Conservation (phyloP, 495 filamentous ascomycete species). For the Hypoxylon crocopeplum region DNA sequence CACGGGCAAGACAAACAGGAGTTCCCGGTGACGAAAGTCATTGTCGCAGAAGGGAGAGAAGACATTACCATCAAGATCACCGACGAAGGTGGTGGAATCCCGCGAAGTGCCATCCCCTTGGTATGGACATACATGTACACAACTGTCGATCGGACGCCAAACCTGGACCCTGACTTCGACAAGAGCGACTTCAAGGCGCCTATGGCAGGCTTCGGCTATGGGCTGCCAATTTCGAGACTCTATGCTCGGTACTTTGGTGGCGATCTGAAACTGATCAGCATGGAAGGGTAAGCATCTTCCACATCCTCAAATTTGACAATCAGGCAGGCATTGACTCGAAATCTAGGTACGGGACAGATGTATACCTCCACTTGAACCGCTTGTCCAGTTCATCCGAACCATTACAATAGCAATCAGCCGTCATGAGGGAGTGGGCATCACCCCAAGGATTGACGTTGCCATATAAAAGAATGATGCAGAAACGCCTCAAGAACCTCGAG, state of each 20-base stretch:
- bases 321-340: conserved; percentile 17
- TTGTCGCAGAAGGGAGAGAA: conserved; percentile 95
- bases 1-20: conserved; percentile 94
- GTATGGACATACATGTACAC: conserved; percentile 99
- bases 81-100: conserved; percentile 96
- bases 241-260: conserved; percentile 98
- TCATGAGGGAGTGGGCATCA: conserved; percentile 79
- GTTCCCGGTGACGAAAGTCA: conserved; percentile 95
- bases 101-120: conserved; percentile 86
- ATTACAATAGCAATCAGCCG: conserved; percentile 96
- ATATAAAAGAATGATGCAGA: conserved; percentile 63
- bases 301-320: neutral
- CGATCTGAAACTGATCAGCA: conserved; percentile 96
- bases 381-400: conserved; percentile 95
- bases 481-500: conserved; percentile 67
- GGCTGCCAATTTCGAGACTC: conserved; percentile 87
- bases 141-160: conserved; percentile 94
- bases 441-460: conserved; percentile 88
- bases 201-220: conserved; percentile 98
- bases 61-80: conserved; percentile 98
- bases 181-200: conserved; percentile 99
- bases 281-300: conserved; percentile 86
- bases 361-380: conserved; percentile 96
- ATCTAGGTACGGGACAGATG: conserved; percentile 92
- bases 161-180: conserved; percentile 95